Evolutionary conservation across 2,329 filamentous ascomycete species (phyloP), one percentile per base, ranked within the genome.

Genomic region (Cryphonectria parasitica): DNA sequence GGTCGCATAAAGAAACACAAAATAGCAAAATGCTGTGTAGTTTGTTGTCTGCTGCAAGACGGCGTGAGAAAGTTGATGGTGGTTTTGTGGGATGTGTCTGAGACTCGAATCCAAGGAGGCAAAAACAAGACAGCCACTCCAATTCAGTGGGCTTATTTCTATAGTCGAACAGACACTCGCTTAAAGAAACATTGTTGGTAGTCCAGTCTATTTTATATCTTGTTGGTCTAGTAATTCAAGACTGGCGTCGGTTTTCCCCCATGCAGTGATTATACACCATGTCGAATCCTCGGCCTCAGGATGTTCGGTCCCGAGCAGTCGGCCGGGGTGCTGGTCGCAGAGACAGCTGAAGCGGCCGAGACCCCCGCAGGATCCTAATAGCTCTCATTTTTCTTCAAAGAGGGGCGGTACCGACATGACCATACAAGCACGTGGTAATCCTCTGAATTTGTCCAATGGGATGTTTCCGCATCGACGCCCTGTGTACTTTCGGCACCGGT

Each of bases 301-400:
- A 19, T 19, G 25, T 64, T 64, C 63, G 63, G 63, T 64, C 63
- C 63, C 63, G 63, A 64, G 63, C 25, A 25, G 63, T 22, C 28
- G 28, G 25, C 25, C 28, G 28, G 28, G 41, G 49, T 22, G 43
- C 43, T 22, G 41, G 41, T 34, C 43, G 7, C 36, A 52, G 25
- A 22, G 8, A 10, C 22, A n/a, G 64, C 31, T 25, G 49, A 56
- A 8, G 64, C 13, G 28, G 64, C 64, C 64, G 45, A 52, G 64
- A 66, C 19, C 25, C 22, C 22, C 25, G 31, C 28, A n/a, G 41
- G 43, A 39, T 56, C 45, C n/a, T 34, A 41, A 56, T 56, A 28
- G 22, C 36, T 54, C 8, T 15, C n/a, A 4, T 39, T 15, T 31
- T 13, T 43, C 25, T 28, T 15, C 19, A n/a, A 43, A 3, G n/a